These are phyloP conservation scores for Xylaria grammica DNA, from an alignment of 495 filamentous ascomycete genomes.

Conservation along the genomic window DNA sequence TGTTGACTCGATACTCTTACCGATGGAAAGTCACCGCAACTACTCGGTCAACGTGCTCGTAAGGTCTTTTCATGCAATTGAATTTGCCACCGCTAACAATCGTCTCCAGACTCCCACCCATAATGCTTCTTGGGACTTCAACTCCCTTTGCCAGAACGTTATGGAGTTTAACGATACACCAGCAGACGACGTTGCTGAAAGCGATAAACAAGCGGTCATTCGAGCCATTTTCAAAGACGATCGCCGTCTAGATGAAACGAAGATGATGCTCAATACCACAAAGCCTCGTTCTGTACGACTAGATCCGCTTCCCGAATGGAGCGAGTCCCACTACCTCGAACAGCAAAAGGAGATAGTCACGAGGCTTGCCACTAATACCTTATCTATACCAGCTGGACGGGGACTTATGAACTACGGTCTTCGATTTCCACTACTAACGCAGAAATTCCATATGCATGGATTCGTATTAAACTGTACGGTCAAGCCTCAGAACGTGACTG, in stretches of 20 bases:
- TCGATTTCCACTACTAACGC: conserved; percentile 82
- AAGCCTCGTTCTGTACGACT: conserved; percentile 78
- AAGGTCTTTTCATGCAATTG: conserved; percentile 14
- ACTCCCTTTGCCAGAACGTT: conserved; percentile 62
- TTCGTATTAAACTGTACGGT: conserved; percentile 90
- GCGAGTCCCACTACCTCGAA: conserved; percentile 85
- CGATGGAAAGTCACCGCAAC: conserved; percentile 39
- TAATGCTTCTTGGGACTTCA: conserved; percentile 70
- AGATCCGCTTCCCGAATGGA: conserved; percentile 75
- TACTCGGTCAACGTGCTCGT: conserved; percentile 43
- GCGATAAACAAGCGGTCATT: conserved; percentile 80
- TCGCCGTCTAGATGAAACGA: conserved; percentile 81
- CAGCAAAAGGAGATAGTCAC: conserved; percentile 90
- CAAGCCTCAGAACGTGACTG: conserved; percentile 86
- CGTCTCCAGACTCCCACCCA: conserved; percentile 60
- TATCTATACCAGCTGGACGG: conserved; percentile 84
- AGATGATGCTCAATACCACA: conserved; percentile 75
- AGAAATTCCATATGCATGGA: conserved; percentile 82
- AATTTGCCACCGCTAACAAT: conserved; percentile 8
- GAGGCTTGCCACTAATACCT: conserved; percentile 80
- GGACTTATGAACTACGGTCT: conserved; percentile 84
- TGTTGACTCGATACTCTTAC: conserved; percentile 68
- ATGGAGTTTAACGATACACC: conserved; percentile 45
- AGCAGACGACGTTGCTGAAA: conserved; percentile 59
- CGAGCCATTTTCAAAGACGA: conserved; percentile 89